Evolutionary conservation across 768 basidiomycete genomes (phyloP).

Genomic region (Tricholoma furcatifolium): DNA sequence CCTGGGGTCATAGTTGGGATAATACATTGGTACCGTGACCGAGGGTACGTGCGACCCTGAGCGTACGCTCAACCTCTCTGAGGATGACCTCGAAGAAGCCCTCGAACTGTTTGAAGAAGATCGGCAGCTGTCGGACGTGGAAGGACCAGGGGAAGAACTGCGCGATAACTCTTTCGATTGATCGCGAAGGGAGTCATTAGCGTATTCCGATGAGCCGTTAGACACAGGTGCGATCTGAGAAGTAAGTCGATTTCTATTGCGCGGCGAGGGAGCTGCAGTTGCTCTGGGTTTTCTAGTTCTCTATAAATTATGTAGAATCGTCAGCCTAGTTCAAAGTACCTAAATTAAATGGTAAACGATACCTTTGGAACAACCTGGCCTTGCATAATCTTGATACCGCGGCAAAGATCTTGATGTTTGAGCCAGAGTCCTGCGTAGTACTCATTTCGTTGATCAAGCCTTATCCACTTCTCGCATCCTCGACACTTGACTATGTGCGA

Average conservation of each 20-base stretch:
- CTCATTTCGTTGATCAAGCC: conserved; percentile 8
- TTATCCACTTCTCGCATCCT: conserved; percentile 8
- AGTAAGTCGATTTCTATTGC: not conserved
- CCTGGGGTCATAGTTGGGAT: too few species aligned
- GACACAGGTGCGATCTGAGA: not conserved
- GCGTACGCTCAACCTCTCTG: too few species aligned
- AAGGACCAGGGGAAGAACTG: too few species aligned
- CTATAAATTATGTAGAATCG: not conserved
- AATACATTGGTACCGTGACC: too few species aligned
- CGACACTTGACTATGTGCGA: conserved; percentile 3
- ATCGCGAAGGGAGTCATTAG: too few species aligned
- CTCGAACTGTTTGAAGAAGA: too few species aligned
- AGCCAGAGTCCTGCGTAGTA: conserved; percentile 10
- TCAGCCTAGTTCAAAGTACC: not conserved
- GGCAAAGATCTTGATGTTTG: conserved; percentile 10
- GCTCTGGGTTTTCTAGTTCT: conserved; percentile 4
- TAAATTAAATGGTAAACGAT: too few species aligned
- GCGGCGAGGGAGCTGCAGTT: not conserved
- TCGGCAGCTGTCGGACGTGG: too few species aligned
- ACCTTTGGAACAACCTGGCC: conserved; percentile 9
- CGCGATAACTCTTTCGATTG: too few species aligned
- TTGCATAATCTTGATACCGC: conserved; percentile 8
- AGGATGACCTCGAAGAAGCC: too few species aligned
- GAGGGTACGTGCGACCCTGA: too few species aligned
- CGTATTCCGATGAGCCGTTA: not conserved